Base-by-base conservation (phyloP, 805 yeast species). In the Yarrowia phangngaensis region DNA sequence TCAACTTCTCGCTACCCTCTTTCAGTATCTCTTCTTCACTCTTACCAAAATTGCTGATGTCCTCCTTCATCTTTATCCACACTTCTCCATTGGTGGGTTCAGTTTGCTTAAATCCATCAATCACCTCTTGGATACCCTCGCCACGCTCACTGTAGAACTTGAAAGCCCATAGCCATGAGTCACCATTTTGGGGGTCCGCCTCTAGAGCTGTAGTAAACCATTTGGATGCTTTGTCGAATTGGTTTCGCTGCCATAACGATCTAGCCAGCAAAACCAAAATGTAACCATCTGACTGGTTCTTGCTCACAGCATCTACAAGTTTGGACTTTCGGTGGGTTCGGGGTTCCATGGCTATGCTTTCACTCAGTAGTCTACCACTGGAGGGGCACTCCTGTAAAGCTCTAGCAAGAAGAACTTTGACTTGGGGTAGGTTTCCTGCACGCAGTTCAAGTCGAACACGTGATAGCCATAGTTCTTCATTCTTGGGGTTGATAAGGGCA, bases 141-240 rank as follows among this genome's bases (percentile, higher is more conserved):
- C 53, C 9, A 33, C 60, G 4, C 62, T 55, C 2, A 72, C 74
- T 40, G 33, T 69, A 51, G 53, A 73, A 76, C 20, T 70, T 68
- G 56, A 75, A 76, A 15, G 56, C 53, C 82, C 87, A 81, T 0
- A 78, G 75, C 83, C 94, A 87, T 3, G 73, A 64, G 63, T 89
- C 97, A 4, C 95, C 97, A 59, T 70, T 75, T n/a, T 64, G 68
- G 1, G 68, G 62, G 50, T 80, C 78, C 2, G 70, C 68, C n/a
- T 65, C 68, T 8, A 81, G 60, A 0, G 92, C 84, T 47, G 83
- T 70, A 38, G 81, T 82, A 50, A 87, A 75, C 87, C 95, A 89
- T 11, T 79, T 71, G 50, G 70, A 67, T 0, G 94, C 85, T 54
- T 79, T 81, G 14, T 52, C 50, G 9, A 23, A 19, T 26, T 51